Base-by-base conservation (phyloP, 2,329 filamentous ascomycete species). In the Sclerotinia sclerotiorum region DNA sequence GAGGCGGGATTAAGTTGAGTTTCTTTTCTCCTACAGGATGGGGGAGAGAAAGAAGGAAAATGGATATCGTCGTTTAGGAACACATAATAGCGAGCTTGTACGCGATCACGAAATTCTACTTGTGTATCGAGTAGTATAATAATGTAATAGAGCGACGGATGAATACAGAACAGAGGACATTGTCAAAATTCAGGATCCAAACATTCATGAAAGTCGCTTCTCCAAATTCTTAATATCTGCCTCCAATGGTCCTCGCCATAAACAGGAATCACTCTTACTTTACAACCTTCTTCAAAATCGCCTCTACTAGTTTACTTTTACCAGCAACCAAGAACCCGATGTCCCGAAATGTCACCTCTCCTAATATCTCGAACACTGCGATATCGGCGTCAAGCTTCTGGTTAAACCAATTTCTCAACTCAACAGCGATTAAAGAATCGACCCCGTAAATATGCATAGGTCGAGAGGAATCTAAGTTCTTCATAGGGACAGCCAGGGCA, bases 351-450 rank as follows among this genome's bases (percentile, higher is more conserved):
- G 32, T 3, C 1, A 56, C 10, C 5, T 56, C 54, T n/a, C 66
- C 70, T 44, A 70, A 42, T 57, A 72, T 72, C 27, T 70, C 67
- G 57, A 71, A 72, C 11, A 71, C 54, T 32, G 65, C 67, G 3
- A 84, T 73, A 63, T 82, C 78, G 0, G 81, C 81, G 2, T 78
- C 78, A 21, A 79, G 80, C 70, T 81, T 80, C 54, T 77, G 76
- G 17, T 79, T 74, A 1, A 85, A 77, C 83, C 83, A 85, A 71
- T 81, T 84, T n/a, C 83, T 79, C 10, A 85, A 76, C 15, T 81
- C 82, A n/a, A 85, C 82, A 1, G 83, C 83, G 6, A 84, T 81
- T 10, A 86, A 78, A 0, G 82, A 84, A 75, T 86, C 84, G 8
- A 85, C 81, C 0, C 84, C 84, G 65, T 84, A 84, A 10, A 29